Base-by-base conservation (phyloP, 2,329 filamentous ascomycete species). In the Pseudopyrenochaeta lycopersici region DNA sequence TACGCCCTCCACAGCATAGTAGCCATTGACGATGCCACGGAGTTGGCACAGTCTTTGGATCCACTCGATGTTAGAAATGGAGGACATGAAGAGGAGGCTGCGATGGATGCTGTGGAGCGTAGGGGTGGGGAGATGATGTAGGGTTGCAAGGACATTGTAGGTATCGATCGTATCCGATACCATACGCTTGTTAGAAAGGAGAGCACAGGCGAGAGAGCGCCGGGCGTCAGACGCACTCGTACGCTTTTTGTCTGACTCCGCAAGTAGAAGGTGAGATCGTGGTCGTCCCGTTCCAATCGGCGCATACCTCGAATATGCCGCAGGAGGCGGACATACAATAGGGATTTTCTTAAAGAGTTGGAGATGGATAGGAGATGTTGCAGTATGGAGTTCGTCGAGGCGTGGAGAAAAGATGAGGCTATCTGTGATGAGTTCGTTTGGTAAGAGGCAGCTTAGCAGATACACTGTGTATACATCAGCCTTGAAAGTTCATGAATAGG, bases 241-340 rank as follows among this genome's bases (percentile, higher is more conserved):
- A 21, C 63, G 61, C 9, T 15, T 15, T 2, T 7, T 7, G 7
- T 15, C 23, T 7, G 61, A 63, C 35, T 56, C 20, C 3, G 60
- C 61, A 15, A 66, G 12, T 11, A 65, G 40, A 38, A 32, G 10
- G 23, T 6, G 12, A 31, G 49, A 48, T 2, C n/a, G 17, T 15
- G 63, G 61, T 2, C 63, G 62, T 4, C 58, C 57, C 23, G 65
- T 66, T 32, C 58, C 60, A 36, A 63, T 67, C 20, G 61, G 66
- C 2, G 48, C 18, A 32, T 49, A 20, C 17, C 33, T 40, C 4
- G 54, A 49, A 52, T 46, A 62, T 2, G 53, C 45, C 35, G 18
- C 20, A 1, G 35, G n/a, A 9, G 58, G 49, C 12, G 43, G 32
- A 2, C 47, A 46, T 21, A 14, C 7, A n/a, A 33, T 3, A 14